phyloP scores from a whole-genome alignment of 2,329 filamentous ascomycete species.

The Pyricularia grisea region DNA sequence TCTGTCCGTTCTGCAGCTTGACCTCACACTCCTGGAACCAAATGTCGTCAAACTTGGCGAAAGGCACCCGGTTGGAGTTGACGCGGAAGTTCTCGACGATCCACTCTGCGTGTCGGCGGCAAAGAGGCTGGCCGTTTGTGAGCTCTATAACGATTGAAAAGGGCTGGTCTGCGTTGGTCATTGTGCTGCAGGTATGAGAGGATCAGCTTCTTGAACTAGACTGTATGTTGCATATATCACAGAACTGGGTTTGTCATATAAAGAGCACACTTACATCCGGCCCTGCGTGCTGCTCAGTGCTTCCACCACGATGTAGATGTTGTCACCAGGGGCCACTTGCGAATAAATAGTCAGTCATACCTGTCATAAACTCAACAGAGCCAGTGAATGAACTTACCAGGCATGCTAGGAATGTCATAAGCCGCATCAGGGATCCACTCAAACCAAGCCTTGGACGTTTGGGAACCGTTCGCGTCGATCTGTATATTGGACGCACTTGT shows the following conservation, averaged over 20 bases:
- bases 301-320: constrained; percentile 17
- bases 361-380: not conserved
- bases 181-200: constrained; percentile 7
- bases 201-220: not conserved
- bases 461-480: constrained; percentile 3
- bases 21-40: constrained; percentile 17
- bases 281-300: constrained; percentile 10
- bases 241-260: not conserved
- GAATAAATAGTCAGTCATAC: not conserved
- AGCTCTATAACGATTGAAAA: constrained; percentile 13
- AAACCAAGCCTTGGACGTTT: constrained; percentile 18
- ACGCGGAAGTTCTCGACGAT: constrained; percentile 20
- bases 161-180: constrained; percentile 12
- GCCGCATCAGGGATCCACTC: constrained; percentile 21
- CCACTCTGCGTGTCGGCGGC: constrained; percentile 19
- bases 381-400: not conserved
- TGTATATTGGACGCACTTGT: not conserved
- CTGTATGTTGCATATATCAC: not conserved
- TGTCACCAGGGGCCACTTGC: constrained; percentile 17
- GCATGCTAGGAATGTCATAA: constrained; percentile 16
- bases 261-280: not conserved
- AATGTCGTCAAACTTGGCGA: constrained; percentile 18
- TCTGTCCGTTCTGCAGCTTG: constrained; percentile 15
- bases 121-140: constrained; percentile 15
- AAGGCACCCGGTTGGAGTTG: constrained; percentile 13